phyloP scores from a whole-genome alignment of 2,329 filamentous ascomycete species.

The Talaromyces sp. region DNA sequence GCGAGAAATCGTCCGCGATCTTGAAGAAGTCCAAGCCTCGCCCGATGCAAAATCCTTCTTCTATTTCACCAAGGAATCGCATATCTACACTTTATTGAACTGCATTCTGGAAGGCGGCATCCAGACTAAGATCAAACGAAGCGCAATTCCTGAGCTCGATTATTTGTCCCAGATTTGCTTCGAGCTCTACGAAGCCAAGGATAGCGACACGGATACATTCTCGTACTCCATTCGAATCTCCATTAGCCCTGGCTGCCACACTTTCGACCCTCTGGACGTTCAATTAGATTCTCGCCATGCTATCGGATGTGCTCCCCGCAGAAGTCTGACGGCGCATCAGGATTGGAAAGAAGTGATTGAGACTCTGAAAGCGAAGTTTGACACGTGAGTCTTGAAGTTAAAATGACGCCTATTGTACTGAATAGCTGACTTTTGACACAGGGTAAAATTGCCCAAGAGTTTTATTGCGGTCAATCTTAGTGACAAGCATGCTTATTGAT shows the following conservation, averaged over 20 bases:
- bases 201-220: conserved; percentile 71
- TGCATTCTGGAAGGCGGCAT: conserved; percentile 97
- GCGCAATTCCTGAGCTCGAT: conserved; percentile 93
- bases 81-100: conserved; percentile 97
- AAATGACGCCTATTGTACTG: conserved; percentile 5
- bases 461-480: conserved; percentile 52
- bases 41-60: conserved; percentile 94
- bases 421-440: conserved; percentile 22
- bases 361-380: conserved; percentile 89
- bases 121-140: conserved; percentile 92
- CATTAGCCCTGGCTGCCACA: conserved; percentile 92
- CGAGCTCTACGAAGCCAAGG: conserved; percentile 93
- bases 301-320: conserved; percentile 87
- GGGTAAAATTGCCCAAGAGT: conserved; percentile 51
- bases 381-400: conserved; percentile 64
- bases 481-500: conserved; percentile 37
- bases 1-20: conserved; percentile 93
- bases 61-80: conserved; percentile 98
- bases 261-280: conserved; percentile 92
- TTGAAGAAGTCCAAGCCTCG: conserved; percentile 95
- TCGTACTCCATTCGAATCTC: conserved; percentile 96
- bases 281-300: conserved; percentile 95
- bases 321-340: conserved; percentile 83
- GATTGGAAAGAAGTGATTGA: conserved; percentile 98
- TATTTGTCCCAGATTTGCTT: conserved; percentile 98